These are phyloP conservation scores for Fusarium equiseti DNA, from an alignment of 2,329 filamentous ascomycete species.

Conservation along the genomic window DNA sequence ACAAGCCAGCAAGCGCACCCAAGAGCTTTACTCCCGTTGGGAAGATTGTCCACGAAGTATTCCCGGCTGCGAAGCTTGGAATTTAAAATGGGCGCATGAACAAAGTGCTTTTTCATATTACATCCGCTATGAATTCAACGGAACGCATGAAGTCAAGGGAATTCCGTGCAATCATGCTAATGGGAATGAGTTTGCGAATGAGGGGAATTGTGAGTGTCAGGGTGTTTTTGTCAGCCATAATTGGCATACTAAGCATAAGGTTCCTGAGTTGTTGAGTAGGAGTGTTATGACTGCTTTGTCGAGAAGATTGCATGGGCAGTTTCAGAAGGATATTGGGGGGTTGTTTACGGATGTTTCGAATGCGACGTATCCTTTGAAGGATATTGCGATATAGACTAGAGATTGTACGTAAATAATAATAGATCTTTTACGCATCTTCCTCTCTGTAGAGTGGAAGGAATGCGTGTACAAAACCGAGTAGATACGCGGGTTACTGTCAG, in stretches of 20 bases:
- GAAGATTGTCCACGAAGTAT: slow-evolving; percentile 25
- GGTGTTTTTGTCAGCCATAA: slow-evolving; percentile 22
- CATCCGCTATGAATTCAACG: slow-evolving; percentile 21
- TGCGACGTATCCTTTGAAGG: not conserved
- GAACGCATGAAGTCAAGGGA: slow-evolving; percentile 6
- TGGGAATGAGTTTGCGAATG: not conserved
- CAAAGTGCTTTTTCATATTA: slow-evolving; percentile 22
- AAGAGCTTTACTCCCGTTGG: slow-evolving; percentile 39
- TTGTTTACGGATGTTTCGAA: slow-evolving; percentile 2
- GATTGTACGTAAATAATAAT: too few species aligned
- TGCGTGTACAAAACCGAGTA: too few species aligned
- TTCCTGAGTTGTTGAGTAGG: slow-evolving; percentile 18
- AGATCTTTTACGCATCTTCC: too few species aligned
- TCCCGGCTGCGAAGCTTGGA: slow-evolving; percentile 12
- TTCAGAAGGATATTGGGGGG: not conserved
- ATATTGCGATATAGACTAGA: not conserved
- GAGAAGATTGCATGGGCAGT: slow-evolving; percentile 18
- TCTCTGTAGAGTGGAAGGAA: too few species aligned
- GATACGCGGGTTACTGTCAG: not conserved
- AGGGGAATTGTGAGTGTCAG: slow-evolving; percentile 10
- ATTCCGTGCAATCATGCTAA: slow-evolving; percentile 22
- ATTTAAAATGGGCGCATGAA: slow-evolving; percentile 12
- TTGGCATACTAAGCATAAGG: slow-evolving; percentile 20
- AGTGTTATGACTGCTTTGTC: slow-evolving; percentile 23
- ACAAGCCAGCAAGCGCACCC: slow-evolving; percentile 40